These are phyloP conservation scores for Entelexis paramagnoliae DNA, from an alignment of 1,139 yeast species.

Conservation along the genomic window DNA sequence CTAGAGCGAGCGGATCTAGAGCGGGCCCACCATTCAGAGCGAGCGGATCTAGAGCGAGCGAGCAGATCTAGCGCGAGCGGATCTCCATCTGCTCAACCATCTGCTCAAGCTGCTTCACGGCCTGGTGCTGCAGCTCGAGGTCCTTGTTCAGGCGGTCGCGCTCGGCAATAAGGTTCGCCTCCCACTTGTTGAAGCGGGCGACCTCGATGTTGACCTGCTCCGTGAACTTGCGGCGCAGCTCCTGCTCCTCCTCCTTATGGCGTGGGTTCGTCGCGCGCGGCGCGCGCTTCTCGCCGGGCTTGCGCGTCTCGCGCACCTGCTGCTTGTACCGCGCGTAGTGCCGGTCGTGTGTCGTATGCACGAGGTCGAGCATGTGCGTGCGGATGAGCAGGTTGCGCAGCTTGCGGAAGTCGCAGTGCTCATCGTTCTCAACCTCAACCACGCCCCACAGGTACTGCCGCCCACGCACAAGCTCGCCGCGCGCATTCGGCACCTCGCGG, in stretches of 20 bases:
- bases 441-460: conserved; percentile 97
- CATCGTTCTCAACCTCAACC: conserved; percentile 93
- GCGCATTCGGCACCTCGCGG: conserved; percentile 64
- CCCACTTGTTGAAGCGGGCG: conserved; percentile 97
- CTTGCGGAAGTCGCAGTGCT: conserved; percentile 90
- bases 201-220: conserved; percentile 97
- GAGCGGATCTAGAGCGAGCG: conserved; percentile 16
- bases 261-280: conserved; percentile 62
- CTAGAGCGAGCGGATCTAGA: conserved; percentile 15
- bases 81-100: conserved; percentile 25
- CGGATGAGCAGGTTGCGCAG: conserved; percentile 78
- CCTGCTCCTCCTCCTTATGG: conserved; percentile 92
- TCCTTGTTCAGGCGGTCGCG: conserved; percentile 90
- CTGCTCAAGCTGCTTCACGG: conserved; percentile 31
- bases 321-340: conserved; percentile 87
- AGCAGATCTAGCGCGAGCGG: conserved; percentile 16
- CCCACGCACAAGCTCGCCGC: conserved; percentile 72
- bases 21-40: too few species aligned
- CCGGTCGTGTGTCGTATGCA: conserved; percentile 77
- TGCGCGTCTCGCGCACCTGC: conserved; percentile 60
- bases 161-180: conserved; percentile 86
- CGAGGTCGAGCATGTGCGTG: conserved; percentile 85
- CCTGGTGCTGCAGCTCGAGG: conserved; percentile 69
- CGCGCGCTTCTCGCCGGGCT: conserved; percentile 38
- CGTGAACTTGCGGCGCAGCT: conserved; percentile 88